Evolutionary conservation across 2,329 filamentous ascomycete genomes (phyloP), one percentile per base, ranked within the genome.

Genomic region (Coniochaeta hoffmannii): DNA sequence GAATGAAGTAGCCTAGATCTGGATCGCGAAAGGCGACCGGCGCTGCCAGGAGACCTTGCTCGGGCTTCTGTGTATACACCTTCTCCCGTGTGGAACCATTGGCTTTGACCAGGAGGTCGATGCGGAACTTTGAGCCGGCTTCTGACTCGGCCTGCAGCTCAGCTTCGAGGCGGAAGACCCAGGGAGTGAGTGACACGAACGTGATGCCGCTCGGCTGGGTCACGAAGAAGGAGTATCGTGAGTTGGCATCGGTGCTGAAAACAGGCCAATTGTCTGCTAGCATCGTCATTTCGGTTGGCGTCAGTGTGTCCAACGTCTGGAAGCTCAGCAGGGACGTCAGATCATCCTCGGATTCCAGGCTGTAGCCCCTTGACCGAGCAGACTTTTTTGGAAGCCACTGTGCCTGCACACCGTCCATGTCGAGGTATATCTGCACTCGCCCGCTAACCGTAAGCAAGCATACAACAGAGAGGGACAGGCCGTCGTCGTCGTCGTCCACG

Each of bases 151-250:
- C 77, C 54, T 75, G 73, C 15, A 87, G 71, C 68, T 87, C 83
- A 51, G 77, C 76, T 65, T 86, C 83, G 0, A 87, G 73, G 2
- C 82, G 76, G 66, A 83, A 86, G 4, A 86, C 78, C 83, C 83
- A 87, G 1, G 82, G 76, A 1, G 79, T 71, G 32, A 87, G 71
- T 1, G 82, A 86, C 12, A 87, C 69, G 56, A 77, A 80, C 1
- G 78, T 83, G 61, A 87, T 80, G 56, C 79, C 81, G 5, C 77
- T 78, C 36, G 82, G 76, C 59, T 85, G 79, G 0, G 83, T 86
- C 54, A 87, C 72, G 59, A 79, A 86, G 61, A 87, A 83, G 14
- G 74, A 78, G 65, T 87, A 87, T 32, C 82, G 76, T 4, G 83
- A 86, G 38, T 76, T 80, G 55, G 80, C 77, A 60, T 87, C 83